These are phyloP conservation scores for Rhodomyrtus tomentosa DNA, from an alignment of 345 rosid genomes.

Conservation along the genomic window DNA sequence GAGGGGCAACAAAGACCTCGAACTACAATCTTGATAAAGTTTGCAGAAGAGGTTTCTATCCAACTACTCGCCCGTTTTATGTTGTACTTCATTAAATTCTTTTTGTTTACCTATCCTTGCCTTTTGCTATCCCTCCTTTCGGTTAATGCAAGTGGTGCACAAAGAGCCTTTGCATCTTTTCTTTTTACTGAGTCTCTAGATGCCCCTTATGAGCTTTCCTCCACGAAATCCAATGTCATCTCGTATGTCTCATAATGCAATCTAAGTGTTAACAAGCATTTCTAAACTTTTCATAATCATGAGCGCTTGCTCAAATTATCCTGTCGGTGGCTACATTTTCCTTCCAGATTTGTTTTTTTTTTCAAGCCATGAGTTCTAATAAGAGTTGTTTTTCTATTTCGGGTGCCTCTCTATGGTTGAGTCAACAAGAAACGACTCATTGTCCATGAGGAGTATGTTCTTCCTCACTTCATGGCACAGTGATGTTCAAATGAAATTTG, in stretches of 20 bases:
- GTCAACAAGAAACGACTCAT: background rate
- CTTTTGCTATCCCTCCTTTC: background rate
- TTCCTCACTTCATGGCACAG: background rate
- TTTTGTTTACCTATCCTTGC: background rate
- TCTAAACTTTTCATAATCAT: background rate
- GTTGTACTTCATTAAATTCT: background rate
- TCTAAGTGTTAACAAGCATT: background rate
- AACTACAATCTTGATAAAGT: slow-evolving; percentile 91
- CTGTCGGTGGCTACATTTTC: background rate
- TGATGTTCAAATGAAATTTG: background rate
- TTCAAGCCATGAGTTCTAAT: background rate
- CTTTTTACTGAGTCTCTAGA: background rate
- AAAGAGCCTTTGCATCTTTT: background rate
- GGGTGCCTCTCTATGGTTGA: background rate
- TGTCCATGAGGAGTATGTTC: background rate
- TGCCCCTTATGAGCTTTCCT: background rate
- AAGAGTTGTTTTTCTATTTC: background rate
- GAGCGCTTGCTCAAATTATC: background rate
- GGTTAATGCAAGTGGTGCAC: background rate
- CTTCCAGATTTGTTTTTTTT: background rate
- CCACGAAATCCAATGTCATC: background rate
- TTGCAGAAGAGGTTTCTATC: slow-evolving; percentile 78
- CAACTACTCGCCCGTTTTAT: background rate
- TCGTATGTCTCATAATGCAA: background rate
- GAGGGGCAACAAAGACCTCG: slow-evolving; percentile 98